A percentile compares a stretch with the other conserved stretches of the same genome.
These are phyloP conservation scores for Lodderomyces elongisporus DNA, from an alignment of 1,139 yeast species.

Conservation along the genomic window DNA sequence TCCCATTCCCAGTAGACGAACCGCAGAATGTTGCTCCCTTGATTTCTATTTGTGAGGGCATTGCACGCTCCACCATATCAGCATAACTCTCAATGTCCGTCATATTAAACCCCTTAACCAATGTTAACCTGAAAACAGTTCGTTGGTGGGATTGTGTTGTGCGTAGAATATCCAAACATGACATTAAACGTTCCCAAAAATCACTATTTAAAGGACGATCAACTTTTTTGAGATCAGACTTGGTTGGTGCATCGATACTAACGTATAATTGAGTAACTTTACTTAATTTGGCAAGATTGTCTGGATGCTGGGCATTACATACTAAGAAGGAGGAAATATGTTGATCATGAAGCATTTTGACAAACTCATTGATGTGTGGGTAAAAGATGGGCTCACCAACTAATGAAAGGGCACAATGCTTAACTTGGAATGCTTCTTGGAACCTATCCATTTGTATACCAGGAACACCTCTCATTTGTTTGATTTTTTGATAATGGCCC, in stretches of 20 bases:
- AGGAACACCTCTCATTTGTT: conserved; percentile 93
- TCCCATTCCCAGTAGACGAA: conserved; percentile 71
- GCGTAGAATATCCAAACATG: conserved; percentile 74
- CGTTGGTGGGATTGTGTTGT: conserved; percentile 74
- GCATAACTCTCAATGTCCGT: conserved; percentile 81
- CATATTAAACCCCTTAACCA: conserved; percentile 91
- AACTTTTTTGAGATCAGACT: conserved; percentile 70
- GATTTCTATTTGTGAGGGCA: conserved; percentile 85
- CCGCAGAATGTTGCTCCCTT: conserved; percentile 97
- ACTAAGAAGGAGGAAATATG: conserved; percentile 83
- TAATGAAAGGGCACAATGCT: conserved; percentile 85
- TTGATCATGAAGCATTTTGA: conserved; percentile 70
- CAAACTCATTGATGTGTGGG: conserved; percentile 84
- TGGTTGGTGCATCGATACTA: conserved; percentile 88
- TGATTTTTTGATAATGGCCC: conserved; percentile 87
- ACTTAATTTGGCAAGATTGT: conserved; percentile 58
- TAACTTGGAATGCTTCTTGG: conserved; percentile 82
- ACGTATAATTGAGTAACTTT: conserved; percentile 89
- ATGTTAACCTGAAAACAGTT: conserved; percentile 84
- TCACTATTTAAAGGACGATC: conserved; percentile 88
- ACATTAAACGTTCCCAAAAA: conserved; percentile 84
- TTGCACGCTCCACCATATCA: conserved; percentile 75
- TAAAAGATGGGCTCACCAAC: conserved; percentile 95
- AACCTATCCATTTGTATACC: conserved; percentile 88
- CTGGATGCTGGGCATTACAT: conserved; percentile 95